Percentiles rank a stretch among this genome's conserved stretches.
Conservation (phyloP, 495 filamentous ascomycete genomes). For the Penicillium cosmopolitanum region DNA sequence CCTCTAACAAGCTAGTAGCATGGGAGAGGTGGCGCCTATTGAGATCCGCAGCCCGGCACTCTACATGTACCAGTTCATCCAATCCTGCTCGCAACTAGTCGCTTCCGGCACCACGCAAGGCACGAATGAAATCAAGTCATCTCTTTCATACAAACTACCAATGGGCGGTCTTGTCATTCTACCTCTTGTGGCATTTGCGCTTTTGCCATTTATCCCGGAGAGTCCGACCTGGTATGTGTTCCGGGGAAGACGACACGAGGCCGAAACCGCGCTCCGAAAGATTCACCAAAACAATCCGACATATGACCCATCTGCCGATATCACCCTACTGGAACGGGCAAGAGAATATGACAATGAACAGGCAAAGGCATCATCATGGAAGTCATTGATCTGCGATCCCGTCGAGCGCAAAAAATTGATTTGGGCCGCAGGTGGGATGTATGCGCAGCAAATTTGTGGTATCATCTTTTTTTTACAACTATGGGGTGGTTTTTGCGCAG, state of each 20-base stretch:
- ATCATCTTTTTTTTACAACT: slow-evolving; percentile 45
- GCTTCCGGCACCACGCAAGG: slow-evolving; percentile 38
- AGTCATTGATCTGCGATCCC: slow-evolving; percentile 32
- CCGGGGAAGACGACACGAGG: slow-evolving; percentile 26
- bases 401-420: slow-evolving; percentile 42
- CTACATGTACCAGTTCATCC: slow-evolving; percentile 41
- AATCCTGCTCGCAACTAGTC: slow-evolving; percentile 39
- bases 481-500: slow-evolving; percentile 43
- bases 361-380: slow-evolving; percentile 31
- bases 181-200: slow-evolving; percentile 33
- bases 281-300: slow-evolving; percentile 31
- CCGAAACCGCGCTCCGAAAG: slow-evolving; percentile 30
- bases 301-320: slow-evolving; percentile 34
- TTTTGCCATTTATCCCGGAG: slow-evolving; percentile 39
- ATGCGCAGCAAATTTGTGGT: slow-evolving; percentile 44
- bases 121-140: slow-evolving; percentile 29
- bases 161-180: slow-evolving; percentile 39
- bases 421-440: slow-evolving; percentile 38
- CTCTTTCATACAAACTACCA: slow-evolving; percentile 36
- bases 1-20: slow-evolving; percentile 3
- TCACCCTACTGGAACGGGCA: slow-evolving; percentile 27
- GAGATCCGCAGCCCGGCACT: slow-evolving; percentile 40
- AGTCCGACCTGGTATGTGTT: slow-evolving; percentile 38
- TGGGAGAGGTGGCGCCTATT: slow-evolving; percentile 40
- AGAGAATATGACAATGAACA: slow-evolving; percentile 24